phyloP scores from a whole-genome alignment of 495 filamentous ascomycete species.

The Aspergillus funiculosus region DNA sequence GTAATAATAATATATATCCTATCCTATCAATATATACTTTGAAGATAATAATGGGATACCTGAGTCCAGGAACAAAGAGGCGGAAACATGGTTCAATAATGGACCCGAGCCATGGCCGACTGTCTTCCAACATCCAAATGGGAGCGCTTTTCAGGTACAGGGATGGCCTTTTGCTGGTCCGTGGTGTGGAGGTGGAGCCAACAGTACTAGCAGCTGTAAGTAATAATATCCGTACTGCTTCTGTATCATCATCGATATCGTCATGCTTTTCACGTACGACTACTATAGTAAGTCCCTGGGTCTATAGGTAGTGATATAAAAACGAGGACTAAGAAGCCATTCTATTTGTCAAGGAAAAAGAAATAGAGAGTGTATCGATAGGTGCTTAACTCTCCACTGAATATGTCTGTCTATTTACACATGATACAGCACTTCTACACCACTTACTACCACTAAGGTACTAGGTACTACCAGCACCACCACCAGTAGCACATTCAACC shows the following conservation, averaged over 20 bases:
- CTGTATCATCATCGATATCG: not conserved
- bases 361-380: not conserved
- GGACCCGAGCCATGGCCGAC: not conserved
- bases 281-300: not conserved
- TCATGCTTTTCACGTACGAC: not conserved
- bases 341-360: not conserved
- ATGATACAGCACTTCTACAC: no score
- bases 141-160: slow-evolving; percentile 12
- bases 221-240: slow-evolving; percentile 1
- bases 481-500: no score
- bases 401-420: slow-evolving; percentile 12
- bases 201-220: no score
- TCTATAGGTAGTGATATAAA: not conserved
- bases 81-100: slow-evolving; percentile 11
- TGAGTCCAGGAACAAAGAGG: not conserved
- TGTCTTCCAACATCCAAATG: not conserved
- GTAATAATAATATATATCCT: no score
- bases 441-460: no score
- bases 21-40: no score
- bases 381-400: not conserved
- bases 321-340: not conserved
- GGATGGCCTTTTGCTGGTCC: slow-evolving; percentile 14
- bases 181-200: slow-evolving; percentile 14
- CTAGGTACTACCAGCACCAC: no score
- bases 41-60: no score